Base-by-base conservation (phyloP, 495 filamentous ascomycete genomes). In the Pseudevernia furfuracea region DNA sequence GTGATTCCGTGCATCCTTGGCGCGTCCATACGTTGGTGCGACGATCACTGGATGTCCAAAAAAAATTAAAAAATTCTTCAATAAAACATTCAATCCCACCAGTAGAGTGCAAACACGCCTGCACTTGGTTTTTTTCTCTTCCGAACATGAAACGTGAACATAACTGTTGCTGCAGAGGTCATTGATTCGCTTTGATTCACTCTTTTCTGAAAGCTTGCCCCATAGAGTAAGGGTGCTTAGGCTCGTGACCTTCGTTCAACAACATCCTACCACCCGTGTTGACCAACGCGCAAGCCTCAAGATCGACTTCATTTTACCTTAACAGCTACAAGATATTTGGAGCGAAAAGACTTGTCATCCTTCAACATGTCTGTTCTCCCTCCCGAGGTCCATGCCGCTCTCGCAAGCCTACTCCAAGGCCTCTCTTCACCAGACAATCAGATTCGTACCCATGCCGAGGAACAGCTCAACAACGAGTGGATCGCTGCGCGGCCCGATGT, bases 381-480 rank as follows among this genome's bases (percentile, higher is more conserved):
- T 66, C 79, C 86, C 60, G 89, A 96, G 68, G 81, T 91, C 73
- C 88, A 89, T 76, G 79, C 83, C 68, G 88, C 91, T 74, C 89
- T 99, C 71, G 81, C 81, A 56, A 87, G 91, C 82, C 85, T 99
- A 67, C 84, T 97, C 66, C 84, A 87, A 78, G 91, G 85, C 52
- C 83, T 99, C 64, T 86, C 89, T 74, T 91, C 92, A n/a, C 75
- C 90, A 68, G 92, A 99, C 79, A 99, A 99, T 76, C 76, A 77
- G 44, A 80, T 89, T 70, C 87, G 95, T 68, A 84, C 87, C 39
- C 85, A 89, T 72, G 92, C 92, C 58, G 95, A 99, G 76, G 90
- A 92, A 58, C 86, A 90, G 73, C 77, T 99, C 65, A 90, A 89
- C 71, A 88, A 85, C 75, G 89, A 92, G 75, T 99, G 94, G 94